Conservation (phyloP, 169 alveolate genomes). For the Cryptosporidium sp. region DNA sequence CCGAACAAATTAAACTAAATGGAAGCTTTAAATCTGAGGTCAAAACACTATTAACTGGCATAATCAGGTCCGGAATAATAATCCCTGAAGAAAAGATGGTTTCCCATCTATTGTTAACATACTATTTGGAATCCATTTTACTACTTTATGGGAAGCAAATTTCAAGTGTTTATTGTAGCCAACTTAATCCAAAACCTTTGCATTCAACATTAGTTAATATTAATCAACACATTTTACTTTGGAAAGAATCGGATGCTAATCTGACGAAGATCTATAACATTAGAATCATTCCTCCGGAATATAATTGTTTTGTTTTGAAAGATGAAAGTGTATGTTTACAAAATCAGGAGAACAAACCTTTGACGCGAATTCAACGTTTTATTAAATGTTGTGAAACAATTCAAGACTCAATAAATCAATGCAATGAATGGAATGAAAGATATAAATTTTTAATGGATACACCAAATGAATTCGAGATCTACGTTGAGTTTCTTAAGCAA, state of each 20-base stretch:
- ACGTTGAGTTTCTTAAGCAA: conserved; percentile 47
- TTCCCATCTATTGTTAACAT: conserved; percentile 27
- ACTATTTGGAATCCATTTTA: conserved; percentile 42
- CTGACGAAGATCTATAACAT: conserved; percentile 1
- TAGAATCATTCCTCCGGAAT: conserved; percentile 41
- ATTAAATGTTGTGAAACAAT: conserved; percentile 15
- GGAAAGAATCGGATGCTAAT: conserved; percentile 38
- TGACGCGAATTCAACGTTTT: conserved; percentile 19
- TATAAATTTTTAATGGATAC: conserved; percentile 15
- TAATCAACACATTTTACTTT: conserved; percentile 11
- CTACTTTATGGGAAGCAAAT: conserved; percentile 32
- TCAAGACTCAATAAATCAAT: conserved; percentile 16
- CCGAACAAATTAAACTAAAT: not conserved
- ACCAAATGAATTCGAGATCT: conserved; percentile 36
- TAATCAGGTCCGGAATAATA: conserved; percentile 18
- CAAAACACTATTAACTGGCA: not conserved
- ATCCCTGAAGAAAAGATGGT: conserved; percentile 47
- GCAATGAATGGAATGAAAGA: conserved; percentile 65
- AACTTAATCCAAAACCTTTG: conserved; percentile 43
- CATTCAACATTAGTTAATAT: not conserved
- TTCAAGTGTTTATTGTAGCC: conserved; percentile 21
- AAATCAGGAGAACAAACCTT: conserved; percentile 2
- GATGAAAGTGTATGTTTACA: not conserved
- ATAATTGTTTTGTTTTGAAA: not conserved
- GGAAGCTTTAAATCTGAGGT: conserved; percentile 23